Base-by-base conservation (phyloP, 495 filamentous ascomycete species). In the Xylaria acuta region DNA sequence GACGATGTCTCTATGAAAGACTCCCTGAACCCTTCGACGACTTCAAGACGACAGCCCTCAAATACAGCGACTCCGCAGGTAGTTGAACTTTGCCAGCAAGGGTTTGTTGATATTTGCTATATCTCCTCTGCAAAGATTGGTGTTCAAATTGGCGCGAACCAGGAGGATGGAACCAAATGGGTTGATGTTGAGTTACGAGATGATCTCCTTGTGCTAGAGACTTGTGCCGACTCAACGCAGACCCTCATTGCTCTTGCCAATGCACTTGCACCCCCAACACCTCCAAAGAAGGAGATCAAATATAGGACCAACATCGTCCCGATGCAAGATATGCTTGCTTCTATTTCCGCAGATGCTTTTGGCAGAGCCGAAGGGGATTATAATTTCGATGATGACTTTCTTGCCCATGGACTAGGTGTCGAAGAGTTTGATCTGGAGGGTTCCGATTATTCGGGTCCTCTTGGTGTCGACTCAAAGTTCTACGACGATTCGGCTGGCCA, bases 161-260 rank as follows among this genome's bases (percentile, higher is more conserved):
- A 81, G 51, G 83, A 84, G 0, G 85, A 88, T 38, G 88, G 85
- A 0, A 84, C 87, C 14, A 90, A 90, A 69, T 89, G 89, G 45
- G 79, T 97, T 12, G 93, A 96, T 75, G 87, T 97, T 3, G 93
- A 97, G 72, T 74, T 98, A 11, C 88, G 87, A 53, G 93, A 97
- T 77, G 92, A 96, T 77, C 85, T 99, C 2, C 85, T 98, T 36
- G 90, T 99, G 30, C 84, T 99, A 20, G 97, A 99, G 78, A 93
- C 94, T 5, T 98, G 97, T 77, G 96, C 97, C 20, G 97, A 99
- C 80, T 98, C 97, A 12, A 98, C 96, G 0, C 94, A 97, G 76
- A 98, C 97, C 0, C 87, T 99, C 3, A 90, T 97, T 64, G 89
- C 86, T 20, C 88, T 96, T 70, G 78, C 96, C 51, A 94, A 93